These are phyloP conservation scores for Claviceps africana DNA, from an alignment of 2,329 filamentous ascomycete species.

Conservation along the genomic window DNA sequence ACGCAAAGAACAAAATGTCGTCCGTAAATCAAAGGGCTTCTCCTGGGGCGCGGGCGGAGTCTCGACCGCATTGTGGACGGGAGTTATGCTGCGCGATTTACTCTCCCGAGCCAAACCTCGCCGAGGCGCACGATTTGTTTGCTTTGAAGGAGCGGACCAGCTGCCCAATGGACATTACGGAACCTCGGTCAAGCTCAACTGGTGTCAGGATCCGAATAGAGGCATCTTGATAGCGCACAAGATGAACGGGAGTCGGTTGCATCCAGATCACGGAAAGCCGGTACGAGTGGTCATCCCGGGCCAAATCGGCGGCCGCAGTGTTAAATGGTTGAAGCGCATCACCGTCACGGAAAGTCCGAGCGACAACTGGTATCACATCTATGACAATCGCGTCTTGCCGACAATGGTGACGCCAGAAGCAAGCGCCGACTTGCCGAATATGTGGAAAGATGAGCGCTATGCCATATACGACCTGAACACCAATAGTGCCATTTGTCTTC, in stretches of 20 bases:
- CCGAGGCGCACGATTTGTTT: conserved; percentile 64
- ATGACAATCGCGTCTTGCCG: conserved; percentile 81
- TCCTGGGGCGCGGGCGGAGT: conserved; percentile 84
- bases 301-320: conserved; percentile 81
- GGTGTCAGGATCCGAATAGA: conserved; percentile 69
- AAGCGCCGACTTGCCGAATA: conserved; percentile 56
- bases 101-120: conserved; percentile 53
- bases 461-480: conserved; percentile 85
- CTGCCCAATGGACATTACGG: conserved; percentile 81
- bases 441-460: conserved; percentile 82
- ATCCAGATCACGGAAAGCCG: conserved; percentile 76
- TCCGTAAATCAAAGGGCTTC: conserved; percentile 84
- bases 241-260: conserved; percentile 76
- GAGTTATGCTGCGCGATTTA: conserved; percentile 60
- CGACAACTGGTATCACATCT: conserved; percentile 91
- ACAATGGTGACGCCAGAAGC: conserved; percentile 76
- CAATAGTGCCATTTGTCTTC: conserved; percentile 71
- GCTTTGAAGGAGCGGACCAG: conserved; percentile 82
- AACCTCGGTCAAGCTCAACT: conserved; percentile 76
- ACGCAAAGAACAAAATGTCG: conserved; percentile 82
- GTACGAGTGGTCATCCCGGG: conserved; percentile 74
- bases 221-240: conserved; percentile 79
- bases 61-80: conserved; percentile 79
- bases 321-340: conserved; percentile 81
- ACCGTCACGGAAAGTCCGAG: conserved; percentile 67